These are phyloP conservation scores for Scheffersomyces quercinus DNA, from an alignment of 1,139 yeast genomes.

Conservation along the genomic window DNA sequence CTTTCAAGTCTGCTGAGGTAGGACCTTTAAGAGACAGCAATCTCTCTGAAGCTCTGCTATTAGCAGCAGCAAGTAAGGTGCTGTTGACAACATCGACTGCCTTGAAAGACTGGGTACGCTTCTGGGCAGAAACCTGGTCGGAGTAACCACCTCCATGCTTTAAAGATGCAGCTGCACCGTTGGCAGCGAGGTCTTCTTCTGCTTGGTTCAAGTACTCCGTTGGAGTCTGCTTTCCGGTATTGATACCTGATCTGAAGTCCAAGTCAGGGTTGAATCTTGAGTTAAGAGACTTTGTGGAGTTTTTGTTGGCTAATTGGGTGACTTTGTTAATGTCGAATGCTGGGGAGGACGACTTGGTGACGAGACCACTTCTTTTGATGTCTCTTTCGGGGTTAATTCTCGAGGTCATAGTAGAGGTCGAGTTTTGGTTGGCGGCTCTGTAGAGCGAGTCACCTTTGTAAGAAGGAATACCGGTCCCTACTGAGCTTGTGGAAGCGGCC, in stretches of 20 bases:
- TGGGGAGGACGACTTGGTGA: slow-evolving; percentile 29
- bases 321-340: slow-evolving; percentile 43
- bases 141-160: slow-evolving; percentile 30
- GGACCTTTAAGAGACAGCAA: slow-evolving; percentile 38
- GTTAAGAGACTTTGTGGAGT: slow-evolving; percentile 42
- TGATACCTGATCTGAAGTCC: slow-evolving; percentile 46
- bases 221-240: slow-evolving; percentile 18
- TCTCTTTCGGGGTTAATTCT: slow-evolving; percentile 50
- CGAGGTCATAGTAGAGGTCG: slow-evolving; percentile 45
- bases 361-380: slow-evolving; percentile 47
- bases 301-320: slow-evolving; percentile 43
- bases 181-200: slow-evolving; percentile 39
- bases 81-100: slow-evolving; percentile 52
- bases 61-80: slow-evolving; percentile 62
- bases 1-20: slow-evolving; percentile 38
- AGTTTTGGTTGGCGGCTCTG: slow-evolving; percentile 43
- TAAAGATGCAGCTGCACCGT: slow-evolving; percentile 40
- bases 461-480: slow-evolving; percentile 40
- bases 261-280: slow-evolving; percentile 46
- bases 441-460: slow-evolving; percentile 39
- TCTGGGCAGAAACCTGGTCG: slow-evolving; percentile 26
- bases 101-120: slow-evolving; percentile 34
- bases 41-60: slow-evolving; percentile 55
- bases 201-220: slow-evolving; percentile 28
- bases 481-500: slow-evolving; percentile 14